These are phyloP conservation scores for Raddia distichophylla DNA, from an alignment of 176 grass and related monocot species.

Conservation along the genomic window DNA sequence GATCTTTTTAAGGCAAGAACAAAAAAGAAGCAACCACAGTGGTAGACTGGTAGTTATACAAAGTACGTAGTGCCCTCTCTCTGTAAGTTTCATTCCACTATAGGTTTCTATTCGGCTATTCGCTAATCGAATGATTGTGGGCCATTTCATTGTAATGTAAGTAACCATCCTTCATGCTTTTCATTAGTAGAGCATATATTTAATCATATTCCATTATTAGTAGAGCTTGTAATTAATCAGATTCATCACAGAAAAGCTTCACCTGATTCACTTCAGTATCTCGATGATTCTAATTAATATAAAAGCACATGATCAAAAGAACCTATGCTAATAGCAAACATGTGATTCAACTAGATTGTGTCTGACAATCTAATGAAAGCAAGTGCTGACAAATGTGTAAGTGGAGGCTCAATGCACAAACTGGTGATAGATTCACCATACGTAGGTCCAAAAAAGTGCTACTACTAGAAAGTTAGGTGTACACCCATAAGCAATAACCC, in stretches of 20 bases:
- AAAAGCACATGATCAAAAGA: not conserved
- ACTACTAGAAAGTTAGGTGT: not conserved
- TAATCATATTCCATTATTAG: not conserved
- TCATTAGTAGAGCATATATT: not conserved
- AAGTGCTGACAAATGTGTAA: not conserved
- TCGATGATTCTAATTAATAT: not conserved
- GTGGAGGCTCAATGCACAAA: not conserved
- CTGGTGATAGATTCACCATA: no score
- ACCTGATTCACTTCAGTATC: not conserved
- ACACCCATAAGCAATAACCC: not conserved
- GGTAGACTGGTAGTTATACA: not conserved
- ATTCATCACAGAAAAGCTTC: not conserved
- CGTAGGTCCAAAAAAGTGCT: not conserved
- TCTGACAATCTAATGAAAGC: not conserved
- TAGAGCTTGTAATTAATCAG: not conserved
- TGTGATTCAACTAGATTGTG: conserved; percentile 5
- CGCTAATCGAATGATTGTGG: not conserved
- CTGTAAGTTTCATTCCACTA: not conserved
- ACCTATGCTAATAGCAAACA: not conserved
- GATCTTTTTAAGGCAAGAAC: not conserved
- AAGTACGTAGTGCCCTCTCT: not conserved
- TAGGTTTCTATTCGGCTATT: not conserved
- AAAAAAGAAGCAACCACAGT: not conserved
- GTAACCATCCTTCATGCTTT: not conserved
- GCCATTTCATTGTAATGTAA: not conserved